A percentile compares a stretch with the other conserved stretches of the same genome.
These are phyloP conservation scores for Somion occarium DNA, from an alignment of 1,284 basidiomycete species.

Conservation along the genomic window DNA sequence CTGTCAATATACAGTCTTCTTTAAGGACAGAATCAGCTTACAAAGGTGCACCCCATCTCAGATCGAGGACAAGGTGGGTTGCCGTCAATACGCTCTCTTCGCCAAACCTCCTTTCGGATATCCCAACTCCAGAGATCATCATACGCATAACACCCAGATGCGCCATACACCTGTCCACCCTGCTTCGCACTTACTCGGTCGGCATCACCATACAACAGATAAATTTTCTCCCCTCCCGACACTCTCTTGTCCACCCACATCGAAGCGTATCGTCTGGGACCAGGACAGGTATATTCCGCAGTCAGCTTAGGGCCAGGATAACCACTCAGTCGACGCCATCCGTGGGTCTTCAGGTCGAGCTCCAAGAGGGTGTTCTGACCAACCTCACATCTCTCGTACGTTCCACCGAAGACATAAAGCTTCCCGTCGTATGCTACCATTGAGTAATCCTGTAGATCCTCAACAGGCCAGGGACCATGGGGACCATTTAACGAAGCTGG, in stretches of 20 bases:
- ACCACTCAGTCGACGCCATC: constrained; percentile 21
- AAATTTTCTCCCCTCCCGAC: constrained; percentile 22
- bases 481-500: constrained; percentile 14
- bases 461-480: constrained; percentile 19
- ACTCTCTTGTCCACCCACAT: constrained; percentile 27
- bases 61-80: constrained; percentile 35
- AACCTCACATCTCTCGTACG: constrained; percentile 10
- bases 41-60: constrained; percentile 33
- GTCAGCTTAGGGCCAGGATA: constrained; percentile 4
- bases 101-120: constrained; percentile 31
- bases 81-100: constrained; percentile 31
- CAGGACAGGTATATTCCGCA: constrained; percentile 17
- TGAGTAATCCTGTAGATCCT: constrained; percentile 21
- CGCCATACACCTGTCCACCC: constrained; percentile 22
- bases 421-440: constrained; percentile 22
- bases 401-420: constrained; percentile 26
- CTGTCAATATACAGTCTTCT: no score
- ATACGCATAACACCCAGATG: constrained; percentile 23
- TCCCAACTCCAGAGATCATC: constrained; percentile 40
- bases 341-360: constrained; percentile 19
- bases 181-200: constrained; percentile 25
- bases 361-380: constrained; percentile 23
- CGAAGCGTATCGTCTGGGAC: constrained; percentile 27
- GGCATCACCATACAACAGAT: constrained; percentile 32
- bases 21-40: no score